These are phyloP conservation scores for Trichaptum fuscoviolaceum DNA, from an alignment of 768 basidiomycete genomes.

Conservation along the genomic window DNA sequence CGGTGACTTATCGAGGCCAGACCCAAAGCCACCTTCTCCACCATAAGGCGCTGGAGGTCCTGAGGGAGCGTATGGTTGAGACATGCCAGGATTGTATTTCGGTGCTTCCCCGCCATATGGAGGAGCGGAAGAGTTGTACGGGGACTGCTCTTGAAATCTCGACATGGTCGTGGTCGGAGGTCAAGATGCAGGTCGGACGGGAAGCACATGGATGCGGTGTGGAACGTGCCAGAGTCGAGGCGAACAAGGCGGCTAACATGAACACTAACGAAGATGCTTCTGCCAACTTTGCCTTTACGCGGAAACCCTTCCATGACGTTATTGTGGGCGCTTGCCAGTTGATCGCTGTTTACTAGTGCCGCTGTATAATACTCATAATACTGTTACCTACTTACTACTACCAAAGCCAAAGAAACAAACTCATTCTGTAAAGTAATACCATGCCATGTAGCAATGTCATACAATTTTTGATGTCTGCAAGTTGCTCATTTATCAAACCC, in stretches of 20 bases:
- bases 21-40: constrained; percentile 15
- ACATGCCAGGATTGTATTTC: constrained; percentile 18
- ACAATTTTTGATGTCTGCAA: too few relatives aligned
- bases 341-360: background rate
- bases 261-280: background rate
- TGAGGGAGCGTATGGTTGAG: constrained; percentile 21
- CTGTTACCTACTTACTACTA: too few relatives aligned
- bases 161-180: background rate
- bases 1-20: constrained; percentile 38
- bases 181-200: background rate
- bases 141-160: background rate
- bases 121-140: background rate
- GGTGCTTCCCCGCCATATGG: background rate
- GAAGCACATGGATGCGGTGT: constrained; percentile 33
- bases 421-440: too few relatives aligned
- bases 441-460: too few relatives aligned
- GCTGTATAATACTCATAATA: too few relatives aligned
- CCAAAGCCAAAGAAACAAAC: too few relatives aligned
- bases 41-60: constrained; percentile 18
- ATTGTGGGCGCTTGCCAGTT: background rate
- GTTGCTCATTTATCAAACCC: too few relatives aligned
- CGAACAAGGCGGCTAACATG: constrained; percentile 58
- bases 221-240: constrained; percentile 65
- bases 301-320: background rate
- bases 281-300: background rate